Evolutionary conservation across 805 yeast species (phyloP), one percentile per base, ranked within the genome.

Genomic region (Schwanniomyces pseudopolymorphus): DNA sequence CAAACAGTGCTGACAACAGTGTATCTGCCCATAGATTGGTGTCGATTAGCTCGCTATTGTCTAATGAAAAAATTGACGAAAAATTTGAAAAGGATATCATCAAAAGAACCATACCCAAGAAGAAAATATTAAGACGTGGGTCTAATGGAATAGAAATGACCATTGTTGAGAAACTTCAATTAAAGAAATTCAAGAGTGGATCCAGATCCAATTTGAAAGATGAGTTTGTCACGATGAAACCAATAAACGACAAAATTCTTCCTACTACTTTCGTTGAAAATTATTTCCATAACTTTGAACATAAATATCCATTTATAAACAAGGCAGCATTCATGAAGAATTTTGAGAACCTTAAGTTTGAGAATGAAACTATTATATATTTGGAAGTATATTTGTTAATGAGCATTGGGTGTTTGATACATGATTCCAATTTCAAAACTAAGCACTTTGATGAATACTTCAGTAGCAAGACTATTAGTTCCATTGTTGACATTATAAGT

Each of bases 361-460:
- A 49, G 14, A 56, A 57, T 33, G 77, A 72, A 48, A 56, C 69
- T 4, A 67, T 72, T 39, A 63, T 72, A 17, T 63, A 62, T 48
- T 54, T 71, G 47, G 74, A 71, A 49, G 54, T 67, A 16, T 72
- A 70, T 54, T 48, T 72, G 44, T 54, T 72, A 33, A 53, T 72
- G 61, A 61, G 71, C 44, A 66, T 69, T 20, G 76, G 76, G 8
- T 67, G 75, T 48, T 53, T 69, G 35, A 53, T 71, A 5, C 58
- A 62, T 46, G 76, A 70, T 49, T 53, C 65, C 14, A 53, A 61
- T 38, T 51, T 50, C 41, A 49, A 58, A 16, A 45, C 52, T 7
- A 43, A 47, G 10, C 50, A 56, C 35, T 72, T 66, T 53, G 44
- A 50, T 4, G 51, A 55, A 13, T 61, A 52, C 45, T 73, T 73